Conservation (phyloP, 768 basidiomycete species). For the Sarcomyxa edulis region DNA sequence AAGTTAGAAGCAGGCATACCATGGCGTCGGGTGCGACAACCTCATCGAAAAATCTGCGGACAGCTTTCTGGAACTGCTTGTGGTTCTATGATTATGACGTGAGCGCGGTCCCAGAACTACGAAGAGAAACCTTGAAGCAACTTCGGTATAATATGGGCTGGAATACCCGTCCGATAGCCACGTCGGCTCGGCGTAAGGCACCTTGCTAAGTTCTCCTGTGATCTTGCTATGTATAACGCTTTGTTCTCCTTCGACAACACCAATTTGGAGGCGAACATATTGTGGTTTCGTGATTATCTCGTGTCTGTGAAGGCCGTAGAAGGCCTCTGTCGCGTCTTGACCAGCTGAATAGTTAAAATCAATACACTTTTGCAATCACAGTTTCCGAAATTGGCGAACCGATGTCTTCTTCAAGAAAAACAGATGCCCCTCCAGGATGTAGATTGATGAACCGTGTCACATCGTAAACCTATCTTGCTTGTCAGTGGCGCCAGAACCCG, state of each 20-base stretch:
- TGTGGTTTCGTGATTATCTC: conserved; percentile 69
- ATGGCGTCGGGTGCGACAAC: conserved; percentile 45
- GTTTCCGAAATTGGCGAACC: conserved; percentile 44
- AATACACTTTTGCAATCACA: background rate
- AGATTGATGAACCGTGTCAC: conserved; percentile 70
- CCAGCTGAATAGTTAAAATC: conserved; percentile 41
- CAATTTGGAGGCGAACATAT: conserved; percentile 60
- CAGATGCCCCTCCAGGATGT: conserved; percentile 78
- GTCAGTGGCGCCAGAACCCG: background rate
- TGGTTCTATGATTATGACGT: conserved; percentile 44
- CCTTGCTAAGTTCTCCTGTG: conserved; percentile 52
- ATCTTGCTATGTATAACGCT: conserved; percentile 39
- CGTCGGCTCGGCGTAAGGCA: conserved; percentile 76
- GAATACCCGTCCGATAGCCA: conserved; percentile 11
- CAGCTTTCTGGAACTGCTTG: conserved; percentile 45
- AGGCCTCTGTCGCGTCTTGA: conserved; percentile 74
- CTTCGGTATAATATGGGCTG: conserved; percentile 74
- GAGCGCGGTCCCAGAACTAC: background rate
- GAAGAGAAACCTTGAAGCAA: conserved; percentile 14
- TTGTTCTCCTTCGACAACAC: conserved; percentile 54
- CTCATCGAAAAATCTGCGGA: conserved; percentile 66
- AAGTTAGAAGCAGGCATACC: conserved; percentile 11
- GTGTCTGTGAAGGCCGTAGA: conserved; percentile 69
- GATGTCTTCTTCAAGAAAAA: conserved; percentile 69
- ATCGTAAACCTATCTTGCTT: conserved; percentile 58